Base-by-base conservation (phyloP, 2,329 filamentous ascomycete species). In the Epichloe glyceriae region DNA sequence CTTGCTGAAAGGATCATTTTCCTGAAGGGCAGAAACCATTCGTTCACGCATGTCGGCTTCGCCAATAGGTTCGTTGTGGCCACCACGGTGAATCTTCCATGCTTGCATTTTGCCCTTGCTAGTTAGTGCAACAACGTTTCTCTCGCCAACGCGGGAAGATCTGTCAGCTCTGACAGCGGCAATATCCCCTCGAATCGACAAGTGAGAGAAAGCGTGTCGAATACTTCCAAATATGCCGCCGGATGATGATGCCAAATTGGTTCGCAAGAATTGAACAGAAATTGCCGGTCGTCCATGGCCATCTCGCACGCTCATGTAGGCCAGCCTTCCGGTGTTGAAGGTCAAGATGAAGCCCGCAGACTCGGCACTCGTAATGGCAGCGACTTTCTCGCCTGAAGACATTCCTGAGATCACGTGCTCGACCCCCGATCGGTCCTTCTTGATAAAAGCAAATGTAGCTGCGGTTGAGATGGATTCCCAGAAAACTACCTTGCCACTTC, bases 381-480 rank as follows among this genome's bases (percentile, higher is more conserved):
- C 80, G 10, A 90, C 82, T 47, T 76, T 77, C 66, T 98, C 93
- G 44, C 87, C 85, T 0, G 84, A 86, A 50, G 84, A 80, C 68
- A 96, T 76, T 54, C 85, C 85, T 2, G 79, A 74, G 54, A 95
- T 80, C 3, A 72, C 72, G 44, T 86, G 81, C 61, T 94, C 88
- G 15, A 95, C 80, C 15, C 87, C 87, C 56, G 82, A 84, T 56
- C 86, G 82, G 61, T 87, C 86, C 63, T 94, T 85, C 56, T 86
- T 84, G 61, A 91, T 86, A 40, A 94, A 79, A 55, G 86, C 87
- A 50, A 94, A 76, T 1, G 88, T 88, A 39, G 89, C 86, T 10
- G 88, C 89, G 65, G 83, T 89, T 51, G 91, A 89, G 55, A 97
- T 86, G 39, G 88, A 94, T 64, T 97, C 93, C 89, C 93, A 97